A percentile compares a stretch with the other conserved stretches of the same genome.
These are phyloP conservation scores for Moesziomyces sp. DNA, from an alignment of 1,284 basidiomycete genomes.

Conservation along the genomic window DNA sequence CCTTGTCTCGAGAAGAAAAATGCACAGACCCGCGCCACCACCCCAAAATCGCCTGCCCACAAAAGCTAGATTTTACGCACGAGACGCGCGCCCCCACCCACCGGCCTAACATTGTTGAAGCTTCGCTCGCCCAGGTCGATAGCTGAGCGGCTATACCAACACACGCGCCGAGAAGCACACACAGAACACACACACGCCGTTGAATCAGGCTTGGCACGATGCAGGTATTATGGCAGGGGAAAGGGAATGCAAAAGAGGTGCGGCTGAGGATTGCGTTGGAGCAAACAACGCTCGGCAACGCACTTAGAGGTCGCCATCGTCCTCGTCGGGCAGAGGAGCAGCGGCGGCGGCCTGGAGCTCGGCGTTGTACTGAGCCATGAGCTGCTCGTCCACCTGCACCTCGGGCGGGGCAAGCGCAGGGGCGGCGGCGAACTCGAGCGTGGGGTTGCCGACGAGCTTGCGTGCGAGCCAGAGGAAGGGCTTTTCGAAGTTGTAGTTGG, in stretches of 20 bases:
- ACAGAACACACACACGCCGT: too few relatives aligned
- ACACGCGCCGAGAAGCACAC: too few relatives aligned
- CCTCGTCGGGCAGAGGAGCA: slow-evolving; percentile 72
- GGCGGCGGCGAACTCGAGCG: slow-evolving; percentile 94
- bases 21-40: too few relatives aligned
- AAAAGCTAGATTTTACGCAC: slow-evolving; percentile 2
- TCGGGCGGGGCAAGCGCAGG: slow-evolving; percentile 95
- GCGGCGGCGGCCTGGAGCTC: slow-evolving; percentile 76
- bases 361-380: slow-evolving; percentile 85
- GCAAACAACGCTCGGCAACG: neutral
- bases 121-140: too few relatives aligned
- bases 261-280: too few relatives aligned
- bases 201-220: slow-evolving; percentile 13
- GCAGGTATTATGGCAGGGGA: slow-evolving; percentile 28
- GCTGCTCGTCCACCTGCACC: slow-evolving; percentile 81
- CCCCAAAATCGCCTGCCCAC: neutral
- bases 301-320: slow-evolving; percentile 69
- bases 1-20: too few relatives aligned
- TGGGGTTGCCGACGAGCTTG: slow-evolving; percentile 93
- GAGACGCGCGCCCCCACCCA: neutral
- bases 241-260: slow-evolving; percentile 5
- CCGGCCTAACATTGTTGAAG: neutral
- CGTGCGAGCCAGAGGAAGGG: slow-evolving; percentile 99
- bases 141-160: too few relatives aligned
- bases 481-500: slow-evolving; percentile 99